Evolutionary conservation across 192 early-diverging fungal species (phyloP).

Genomic region (Backusella mclennaniae): DNA sequence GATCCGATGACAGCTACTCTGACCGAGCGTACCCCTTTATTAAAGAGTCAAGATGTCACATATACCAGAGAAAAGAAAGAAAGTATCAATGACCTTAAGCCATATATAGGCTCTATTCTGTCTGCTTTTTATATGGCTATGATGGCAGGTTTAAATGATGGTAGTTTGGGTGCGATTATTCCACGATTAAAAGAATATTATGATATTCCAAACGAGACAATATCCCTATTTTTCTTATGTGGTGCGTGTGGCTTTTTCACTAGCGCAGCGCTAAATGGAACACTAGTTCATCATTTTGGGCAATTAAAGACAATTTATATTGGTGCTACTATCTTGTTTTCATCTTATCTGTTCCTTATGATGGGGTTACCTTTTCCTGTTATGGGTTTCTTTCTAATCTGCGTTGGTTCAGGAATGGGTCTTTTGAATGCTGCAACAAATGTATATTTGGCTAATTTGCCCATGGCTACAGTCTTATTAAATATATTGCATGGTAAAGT

Average conservation of each 20-base stretch:
- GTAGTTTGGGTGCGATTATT: conserved; percentile 31
- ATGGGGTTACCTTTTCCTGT: conserved; percentile 20
- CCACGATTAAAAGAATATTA: conserved; percentile 30
- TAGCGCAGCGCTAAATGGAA: conserved; percentile 25
- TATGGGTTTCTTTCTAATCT: conserved; percentile 13
- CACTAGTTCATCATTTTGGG: conserved; percentile 20
- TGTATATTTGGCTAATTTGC: conserved; percentile 21
- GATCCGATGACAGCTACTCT: background rate
- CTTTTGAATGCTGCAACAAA: conserved; percentile 31
- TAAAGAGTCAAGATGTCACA: background rate
- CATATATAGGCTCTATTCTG: background rate
- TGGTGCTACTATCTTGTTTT: background rate
- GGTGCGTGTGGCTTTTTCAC: conserved; percentile 23
- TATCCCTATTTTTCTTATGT: conserved; percentile 29
- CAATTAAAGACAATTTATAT: conserved; percentile 15
- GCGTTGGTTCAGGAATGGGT: conserved; percentile 24
- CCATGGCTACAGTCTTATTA: conserved; percentile 21
- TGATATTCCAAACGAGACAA: conserved; percentile 20
- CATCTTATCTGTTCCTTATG: conserved; percentile 22
- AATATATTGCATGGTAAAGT: conserved; percentile 34
- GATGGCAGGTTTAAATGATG: conserved; percentile 30
- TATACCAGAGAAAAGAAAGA: background rate
- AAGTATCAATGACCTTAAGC: background rate
- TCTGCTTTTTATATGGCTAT: conserved; percentile 14
- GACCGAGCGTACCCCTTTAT: background rate